A percentile compares a stretch with the other conserved stretches of the same genome.
Evolutionary conservation across 1,284 basidiomycete species (phyloP).

Genomic region (Volvariella surrecta): DNA sequence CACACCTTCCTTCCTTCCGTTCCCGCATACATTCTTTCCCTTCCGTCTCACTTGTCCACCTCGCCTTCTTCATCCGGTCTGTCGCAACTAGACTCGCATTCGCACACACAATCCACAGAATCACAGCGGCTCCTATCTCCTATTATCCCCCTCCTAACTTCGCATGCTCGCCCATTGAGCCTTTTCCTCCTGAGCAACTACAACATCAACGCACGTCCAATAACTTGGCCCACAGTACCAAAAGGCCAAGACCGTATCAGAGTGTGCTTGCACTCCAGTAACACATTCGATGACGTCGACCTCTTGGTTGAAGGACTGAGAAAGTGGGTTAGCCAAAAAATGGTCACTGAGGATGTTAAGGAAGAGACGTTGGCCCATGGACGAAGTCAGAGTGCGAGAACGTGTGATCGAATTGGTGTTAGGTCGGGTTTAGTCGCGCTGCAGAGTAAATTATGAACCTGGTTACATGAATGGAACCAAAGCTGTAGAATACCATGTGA

Average conservation of each 20-base stretch:
- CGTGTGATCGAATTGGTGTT: no score
- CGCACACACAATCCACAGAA: slow-evolving; percentile 18
- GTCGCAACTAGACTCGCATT: no score
- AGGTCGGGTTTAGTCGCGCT: no score
- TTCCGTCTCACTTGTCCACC: slow-evolving; percentile 28
- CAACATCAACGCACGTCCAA: slow-evolving; percentile 70
- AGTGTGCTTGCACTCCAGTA: slow-evolving; percentile 76
- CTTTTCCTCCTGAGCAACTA: slow-evolving; percentile 43
- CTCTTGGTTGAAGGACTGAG: slow-evolving; percentile 40
- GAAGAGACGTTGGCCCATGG: background rate
- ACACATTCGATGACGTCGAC: slow-evolving; percentile 58
- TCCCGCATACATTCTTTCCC: slow-evolving; percentile 30
- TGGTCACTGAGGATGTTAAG: slow-evolving; percentile 8
- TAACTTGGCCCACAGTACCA: slow-evolving; percentile 81
- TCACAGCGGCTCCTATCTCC: slow-evolving; percentile 34
- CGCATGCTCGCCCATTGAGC: slow-evolving; percentile 64
- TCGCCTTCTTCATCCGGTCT: slow-evolving; percentile 26
- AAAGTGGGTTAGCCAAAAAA: slow-evolving; percentile 36
- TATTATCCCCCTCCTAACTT: slow-evolving; percentile 82
- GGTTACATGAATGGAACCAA: no score
- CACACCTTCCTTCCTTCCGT: slow-evolving; percentile 27
- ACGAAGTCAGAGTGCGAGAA: background rate
- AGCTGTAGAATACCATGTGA: no score
- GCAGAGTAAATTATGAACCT: no score
- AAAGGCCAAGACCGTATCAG: slow-evolving; percentile 77